A percentile compares a stretch with the other conserved stretches of the same genome.
phyloP scores from a whole-genome alignment of 2,329 filamentous ascomycete species.

The Aureobasidium sp. region DNA sequence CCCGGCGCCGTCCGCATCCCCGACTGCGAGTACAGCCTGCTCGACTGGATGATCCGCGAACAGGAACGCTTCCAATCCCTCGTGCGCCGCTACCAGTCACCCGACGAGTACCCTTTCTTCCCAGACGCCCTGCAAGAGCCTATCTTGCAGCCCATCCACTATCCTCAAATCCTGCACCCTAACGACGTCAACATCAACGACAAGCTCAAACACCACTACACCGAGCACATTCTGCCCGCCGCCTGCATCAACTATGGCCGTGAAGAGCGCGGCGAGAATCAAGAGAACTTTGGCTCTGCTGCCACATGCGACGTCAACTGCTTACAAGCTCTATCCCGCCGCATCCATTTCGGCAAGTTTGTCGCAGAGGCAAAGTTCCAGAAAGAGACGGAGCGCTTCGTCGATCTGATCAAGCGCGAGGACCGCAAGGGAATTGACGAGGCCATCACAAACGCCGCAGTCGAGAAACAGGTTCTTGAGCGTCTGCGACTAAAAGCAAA shows the following conservation, averaged over 20 bases:
- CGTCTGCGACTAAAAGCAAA: slow-evolving; percentile 78
- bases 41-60: slow-evolving; percentile 88
- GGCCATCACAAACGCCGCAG: slow-evolving; percentile 80
- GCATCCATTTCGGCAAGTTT: slow-evolving; percentile 98
- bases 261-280: slow-evolving; percentile 70
- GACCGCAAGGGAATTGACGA: slow-evolving; percentile 76
- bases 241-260: slow-evolving; percentile 73
- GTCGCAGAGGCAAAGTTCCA: slow-evolving; percentile 94
- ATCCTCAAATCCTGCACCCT: slow-evolving; percentile 76
- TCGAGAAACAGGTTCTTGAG: slow-evolving; percentile 88
- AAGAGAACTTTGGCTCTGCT: slow-evolving; percentile 92
- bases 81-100: slow-evolving; percentile 89
- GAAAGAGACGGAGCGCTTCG: slow-evolving; percentile 72
- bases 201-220: slow-evolving; percentile 79
- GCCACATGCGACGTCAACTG: slow-evolving; percentile 86
- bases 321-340: slow-evolving; percentile 77
- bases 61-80: slow-evolving; percentile 87
- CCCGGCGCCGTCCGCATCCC: slow-evolving; percentile 75
- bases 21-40: slow-evolving; percentile 63
- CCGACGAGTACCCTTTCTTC: slow-evolving; percentile 98
- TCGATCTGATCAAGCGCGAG: slow-evolving; percentile 67
- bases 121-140: slow-evolving; percentile 68
- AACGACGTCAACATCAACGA: slow-evolving; percentile 89
- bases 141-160: slow-evolving; percentile 78
- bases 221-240: slow-evolving; percentile 69